phyloP scores from a whole-genome alignment of 805 yeast species.

The Wickerhamomyces canadensis region DNA sequence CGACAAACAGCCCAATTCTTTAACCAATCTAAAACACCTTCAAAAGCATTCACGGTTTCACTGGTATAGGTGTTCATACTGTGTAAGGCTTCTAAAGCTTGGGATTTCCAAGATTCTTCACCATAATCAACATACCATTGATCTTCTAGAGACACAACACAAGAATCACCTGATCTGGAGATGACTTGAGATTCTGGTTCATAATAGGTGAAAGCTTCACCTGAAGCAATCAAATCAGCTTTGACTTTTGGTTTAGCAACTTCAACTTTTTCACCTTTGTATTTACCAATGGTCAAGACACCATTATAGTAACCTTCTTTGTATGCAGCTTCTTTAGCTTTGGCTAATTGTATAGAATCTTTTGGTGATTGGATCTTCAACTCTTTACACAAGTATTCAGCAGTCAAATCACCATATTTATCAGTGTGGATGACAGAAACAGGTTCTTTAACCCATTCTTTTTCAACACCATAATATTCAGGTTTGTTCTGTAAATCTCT shows the following conservation, averaged over 20 bases:
- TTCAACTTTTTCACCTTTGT: conserved; percentile 86
- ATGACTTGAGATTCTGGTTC: conserved; percentile 91
- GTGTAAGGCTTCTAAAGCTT: conserved; percentile 73
- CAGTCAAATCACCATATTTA: conserved; percentile 84
- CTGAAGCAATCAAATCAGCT: conserved; percentile 69
- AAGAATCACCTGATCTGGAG: conserved; percentile 94
- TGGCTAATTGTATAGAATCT: conserved; percentile 78
- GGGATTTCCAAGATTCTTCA: conserved; percentile 82
- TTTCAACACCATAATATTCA: conserved; percentile 78
- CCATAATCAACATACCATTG: conserved; percentile 99
- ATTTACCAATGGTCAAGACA: conserved; percentile 70
- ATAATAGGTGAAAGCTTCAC: conserved; percentile 81
- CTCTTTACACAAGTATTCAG: conserved; percentile 77
- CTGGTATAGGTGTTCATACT: conserved; percentile 71
- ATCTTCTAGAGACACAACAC: conserved; percentile 95
- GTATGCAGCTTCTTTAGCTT: conserved; percentile 92
- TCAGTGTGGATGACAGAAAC: conserved; percentile 74
- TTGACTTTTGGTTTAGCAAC: conserved; percentile 83
- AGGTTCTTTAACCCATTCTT: conserved; percentile 81
- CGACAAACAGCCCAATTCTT: conserved; percentile 98
- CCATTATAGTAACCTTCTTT: conserved; percentile 97
- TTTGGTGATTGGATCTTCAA: conserved; percentile 93
- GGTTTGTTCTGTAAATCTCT: conserved; percentile 83
- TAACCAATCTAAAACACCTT: conserved; percentile 92
- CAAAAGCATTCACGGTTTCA: conserved; percentile 88